Percentiles rank a stretch among this genome's conserved stretches.
Evolutionary conservation across 345 rosid species (phyloP).

Genomic region (Carallia brachiata): DNA sequence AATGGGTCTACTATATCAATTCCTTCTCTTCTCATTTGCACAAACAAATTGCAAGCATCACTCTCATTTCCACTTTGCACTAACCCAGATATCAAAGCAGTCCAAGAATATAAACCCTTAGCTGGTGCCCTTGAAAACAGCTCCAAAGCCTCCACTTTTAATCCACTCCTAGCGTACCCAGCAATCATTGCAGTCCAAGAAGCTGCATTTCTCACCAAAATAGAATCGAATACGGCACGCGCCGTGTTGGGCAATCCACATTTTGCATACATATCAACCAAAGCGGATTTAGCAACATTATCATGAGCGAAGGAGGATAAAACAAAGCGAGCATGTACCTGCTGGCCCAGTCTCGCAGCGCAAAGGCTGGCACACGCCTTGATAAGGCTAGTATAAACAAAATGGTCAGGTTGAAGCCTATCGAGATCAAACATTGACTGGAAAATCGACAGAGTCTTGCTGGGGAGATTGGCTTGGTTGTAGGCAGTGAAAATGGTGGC

Average conservation of each 20-base stretch:
- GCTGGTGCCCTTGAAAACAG: conserved; percentile 38
- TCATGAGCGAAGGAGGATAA: conserved; percentile 50
- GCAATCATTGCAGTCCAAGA: conserved; percentile 65
- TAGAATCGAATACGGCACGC: conserved; percentile 51
- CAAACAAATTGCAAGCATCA: conserved; percentile 51
- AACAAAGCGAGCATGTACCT: conserved; percentile 53
- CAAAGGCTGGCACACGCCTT: conserved; percentile 63
- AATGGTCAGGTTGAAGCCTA: conserved; percentile 58
- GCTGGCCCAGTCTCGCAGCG: conserved; percentile 50
- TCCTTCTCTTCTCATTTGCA: conserved; percentile 69
- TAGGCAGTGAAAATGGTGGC: conserved; percentile 65
- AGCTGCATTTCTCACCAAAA: conserved; percentile 41
- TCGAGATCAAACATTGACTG: conserved; percentile 31
- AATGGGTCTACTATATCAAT: conserved; percentile 67
- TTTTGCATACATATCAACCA: conserved; percentile 79
- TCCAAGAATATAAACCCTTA: conserved; percentile 62
- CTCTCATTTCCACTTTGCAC: conserved; percentile 65
- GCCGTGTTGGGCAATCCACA: conserved; percentile 44
- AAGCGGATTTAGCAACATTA: conserved; percentile 66
- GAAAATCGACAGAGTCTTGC: conserved; percentile 46
- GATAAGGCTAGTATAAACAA: conserved; percentile 54
- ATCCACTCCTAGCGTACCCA: conserved; percentile 65
- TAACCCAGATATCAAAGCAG: conserved; percentile 70
- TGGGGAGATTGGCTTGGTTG: conserved; percentile 50
- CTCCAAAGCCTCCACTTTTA: conserved; percentile 54